phyloP scores from a whole-genome alignment of 2,329 filamentous ascomycete genomes.

The Magnaporthiopsis incrustans region DNA sequence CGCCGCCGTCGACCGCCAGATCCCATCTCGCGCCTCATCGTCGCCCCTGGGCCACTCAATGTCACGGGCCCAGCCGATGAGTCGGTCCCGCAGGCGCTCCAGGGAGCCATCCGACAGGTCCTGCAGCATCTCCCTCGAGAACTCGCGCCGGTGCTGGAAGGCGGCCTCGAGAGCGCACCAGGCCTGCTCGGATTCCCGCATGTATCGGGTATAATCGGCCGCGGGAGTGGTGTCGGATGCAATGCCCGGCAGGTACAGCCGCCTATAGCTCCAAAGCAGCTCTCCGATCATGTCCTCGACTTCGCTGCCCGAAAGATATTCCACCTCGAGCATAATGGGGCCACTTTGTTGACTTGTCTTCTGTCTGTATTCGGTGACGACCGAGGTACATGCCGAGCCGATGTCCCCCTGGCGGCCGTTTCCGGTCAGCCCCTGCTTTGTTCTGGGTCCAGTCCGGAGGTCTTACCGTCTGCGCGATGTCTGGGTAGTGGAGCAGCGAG shows the following conservation, averaged over 20 bases:
- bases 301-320: slow-evolving; percentile 21
- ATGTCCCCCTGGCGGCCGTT: slow-evolving; percentile 17
- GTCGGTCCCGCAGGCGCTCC: slow-evolving; percentile 16
- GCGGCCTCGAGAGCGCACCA: slow-evolving; percentile 29
- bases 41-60: slow-evolving; percentile 23
- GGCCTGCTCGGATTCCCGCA: slow-evolving; percentile 29
- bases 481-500: slow-evolving; percentile 24
- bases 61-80: slow-evolving; percentile 21
- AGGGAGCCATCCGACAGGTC: slow-evolving; percentile 21
- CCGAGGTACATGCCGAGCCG: slow-evolving; percentile 25
- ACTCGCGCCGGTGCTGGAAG: slow-evolving; percentile 20
- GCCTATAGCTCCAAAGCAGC: slow-evolving; percentile 24
- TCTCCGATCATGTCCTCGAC: slow-evolving; percentile 22
- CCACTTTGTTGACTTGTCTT: slow-evolving; percentile 16
- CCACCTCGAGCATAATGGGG: slow-evolving; percentile 23
- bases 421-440: not conserved
- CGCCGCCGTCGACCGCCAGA: slow-evolving; percentile 22
- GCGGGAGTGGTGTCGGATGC: slow-evolving; percentile 14
- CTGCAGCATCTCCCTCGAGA: slow-evolving; percentile 15
- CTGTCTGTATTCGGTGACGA: slow-evolving; percentile 27
- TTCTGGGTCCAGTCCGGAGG: not conserved
- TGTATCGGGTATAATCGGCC: slow-evolving; percentile 19
- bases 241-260: slow-evolving; percentile 18
- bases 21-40: slow-evolving; percentile 12
- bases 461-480: slow-evolving; percentile 18